Evolutionary conservation across 2,329 filamentous ascomycete species (phyloP).

Genomic region (Alternaria conjuncta): DNA sequence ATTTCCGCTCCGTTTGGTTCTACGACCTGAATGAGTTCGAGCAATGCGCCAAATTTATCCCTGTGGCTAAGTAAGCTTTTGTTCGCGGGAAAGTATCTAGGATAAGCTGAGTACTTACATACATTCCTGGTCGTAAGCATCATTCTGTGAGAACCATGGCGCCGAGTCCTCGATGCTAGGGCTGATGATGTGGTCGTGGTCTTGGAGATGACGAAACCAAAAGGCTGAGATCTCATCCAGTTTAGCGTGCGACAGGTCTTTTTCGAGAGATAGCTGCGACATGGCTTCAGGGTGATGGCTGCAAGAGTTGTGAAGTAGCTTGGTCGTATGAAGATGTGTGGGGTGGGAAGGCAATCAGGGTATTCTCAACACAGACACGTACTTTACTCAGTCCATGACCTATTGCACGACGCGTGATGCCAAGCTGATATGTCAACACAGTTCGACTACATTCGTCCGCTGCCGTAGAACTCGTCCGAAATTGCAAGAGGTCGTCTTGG

Average conservation of each 20-base stretch:
- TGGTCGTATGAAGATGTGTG: not conserved
- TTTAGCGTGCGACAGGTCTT: not conserved
- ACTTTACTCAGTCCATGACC: not conserved
- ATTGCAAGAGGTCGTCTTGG: not conserved
- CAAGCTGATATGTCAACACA: not conserved
- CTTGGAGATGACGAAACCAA: conserved; percentile 5
- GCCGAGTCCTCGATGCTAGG: conserved; percentile 4
- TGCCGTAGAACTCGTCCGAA: not conserved
- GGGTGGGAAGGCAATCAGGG: not conserved
- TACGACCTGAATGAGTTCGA: not conserved
- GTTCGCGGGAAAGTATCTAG: not conserved
- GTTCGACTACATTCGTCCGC: not conserved
- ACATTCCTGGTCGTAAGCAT: conserved; percentile 4
- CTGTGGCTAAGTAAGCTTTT: not conserved
- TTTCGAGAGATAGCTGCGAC: not conserved
- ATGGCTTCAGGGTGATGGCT: not conserved
- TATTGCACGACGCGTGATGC: not conserved
- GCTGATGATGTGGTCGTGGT: conserved; percentile 2
- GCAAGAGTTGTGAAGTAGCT: not conserved
- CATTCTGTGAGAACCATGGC: conserved; percentile 5
- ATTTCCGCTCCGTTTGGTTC: not conserved
- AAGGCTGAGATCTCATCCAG: not conserved
- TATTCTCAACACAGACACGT: not conserved
- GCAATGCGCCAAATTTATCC: not conserved
- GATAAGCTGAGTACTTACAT: not conserved